Evolutionary conservation across 306 rosid genomes (phyloP).

Genomic region (Ziziphus jujuba): DNA sequence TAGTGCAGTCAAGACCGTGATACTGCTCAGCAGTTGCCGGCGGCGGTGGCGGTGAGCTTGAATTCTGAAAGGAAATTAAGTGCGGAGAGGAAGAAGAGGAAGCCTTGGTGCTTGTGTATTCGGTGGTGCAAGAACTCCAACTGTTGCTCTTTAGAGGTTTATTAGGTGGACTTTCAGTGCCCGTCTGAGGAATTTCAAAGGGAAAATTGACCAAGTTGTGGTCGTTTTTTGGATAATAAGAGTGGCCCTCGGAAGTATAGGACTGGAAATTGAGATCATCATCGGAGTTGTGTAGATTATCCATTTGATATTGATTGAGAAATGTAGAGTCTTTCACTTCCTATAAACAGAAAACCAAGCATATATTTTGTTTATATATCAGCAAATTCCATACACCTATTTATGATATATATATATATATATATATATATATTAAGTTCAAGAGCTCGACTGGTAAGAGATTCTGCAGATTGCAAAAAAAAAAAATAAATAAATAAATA

Average conservation of each 20-base stretch:
- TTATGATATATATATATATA: too few species aligned
- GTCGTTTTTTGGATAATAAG: slow-evolving; percentile 16
- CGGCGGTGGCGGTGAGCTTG: slow-evolving; percentile 22
- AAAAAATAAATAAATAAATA: too few species aligned
- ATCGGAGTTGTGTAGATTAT: slow-evolving; percentile 27
- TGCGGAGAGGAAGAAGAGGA: slow-evolving; percentile 49
- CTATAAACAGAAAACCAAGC: neutral
- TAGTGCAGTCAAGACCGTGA: slow-evolving; percentile 8
- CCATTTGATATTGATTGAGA: slow-evolving; percentile 16
- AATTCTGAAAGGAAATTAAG: slow-evolving; percentile 55
- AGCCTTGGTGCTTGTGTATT: slow-evolving; percentile 21
- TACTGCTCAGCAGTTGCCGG: slow-evolving; percentile 21
- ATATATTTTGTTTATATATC: too few species aligned
- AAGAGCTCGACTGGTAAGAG: too few species aligned
- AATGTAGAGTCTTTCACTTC: slow-evolving; percentile 30
- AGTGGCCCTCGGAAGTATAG: slow-evolving; percentile 34
- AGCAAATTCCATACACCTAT: too few species aligned
- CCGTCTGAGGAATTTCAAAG: neutral
- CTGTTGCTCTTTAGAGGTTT: slow-evolving; percentile 39
- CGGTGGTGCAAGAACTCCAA: slow-evolving; percentile 35
- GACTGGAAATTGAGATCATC: slow-evolving; percentile 40
- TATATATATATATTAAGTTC: too few species aligned
- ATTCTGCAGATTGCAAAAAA: too few species aligned
- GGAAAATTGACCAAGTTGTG: too few species aligned
- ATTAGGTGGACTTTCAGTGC: slow-evolving; percentile 22